A percentile compares a stretch with the other conserved stretches of the same genome.
Evolutionary conservation across 129 eudicot species (phyloP).

Genomic region (Sambucus nigra): DNA sequence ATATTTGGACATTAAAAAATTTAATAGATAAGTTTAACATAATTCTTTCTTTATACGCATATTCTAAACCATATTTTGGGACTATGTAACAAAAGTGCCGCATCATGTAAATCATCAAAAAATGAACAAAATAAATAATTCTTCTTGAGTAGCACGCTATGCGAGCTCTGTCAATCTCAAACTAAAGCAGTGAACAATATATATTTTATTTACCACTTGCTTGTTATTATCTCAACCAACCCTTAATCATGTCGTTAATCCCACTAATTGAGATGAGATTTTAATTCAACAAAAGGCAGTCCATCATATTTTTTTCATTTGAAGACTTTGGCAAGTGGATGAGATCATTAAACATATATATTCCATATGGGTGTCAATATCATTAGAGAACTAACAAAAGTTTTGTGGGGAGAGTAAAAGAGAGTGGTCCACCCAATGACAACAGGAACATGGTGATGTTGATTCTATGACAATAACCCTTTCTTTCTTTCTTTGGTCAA

Average conservation of each 20-base stretch:
- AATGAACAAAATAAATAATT: no score
- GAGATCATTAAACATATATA: not conserved
- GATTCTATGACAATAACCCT: not conserved
- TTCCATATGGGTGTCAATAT: slow-evolving; percentile 2
- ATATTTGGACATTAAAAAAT: no score
- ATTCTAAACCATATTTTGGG: no score
- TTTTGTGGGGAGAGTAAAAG: not conserved
- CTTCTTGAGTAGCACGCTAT: no score
- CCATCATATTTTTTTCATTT: not conserved
- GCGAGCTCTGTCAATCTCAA: not conserved
- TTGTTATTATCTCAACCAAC: no score
- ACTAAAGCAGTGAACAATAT: not conserved
- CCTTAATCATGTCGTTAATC: no score
- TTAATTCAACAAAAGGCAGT: not conserved
- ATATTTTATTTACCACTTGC: not conserved
- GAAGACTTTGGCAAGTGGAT: slow-evolving; percentile 9
- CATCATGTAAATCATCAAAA: no score
- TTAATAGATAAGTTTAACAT: no score
- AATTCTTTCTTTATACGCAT: no score
- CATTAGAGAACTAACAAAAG: slow-evolving; percentile 4
- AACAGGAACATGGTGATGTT: not conserved
- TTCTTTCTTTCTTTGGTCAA: not conserved
- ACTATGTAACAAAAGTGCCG: no score
- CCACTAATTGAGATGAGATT: slow-evolving; percentile 1
- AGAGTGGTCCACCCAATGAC: slow-evolving; percentile 1